Evolutionary conservation across 1,284 basidiomycete genomes (phyloP), one percentile per base, ranked within the genome.

Genomic region (Lentinula novae-zelandiae): DNA sequence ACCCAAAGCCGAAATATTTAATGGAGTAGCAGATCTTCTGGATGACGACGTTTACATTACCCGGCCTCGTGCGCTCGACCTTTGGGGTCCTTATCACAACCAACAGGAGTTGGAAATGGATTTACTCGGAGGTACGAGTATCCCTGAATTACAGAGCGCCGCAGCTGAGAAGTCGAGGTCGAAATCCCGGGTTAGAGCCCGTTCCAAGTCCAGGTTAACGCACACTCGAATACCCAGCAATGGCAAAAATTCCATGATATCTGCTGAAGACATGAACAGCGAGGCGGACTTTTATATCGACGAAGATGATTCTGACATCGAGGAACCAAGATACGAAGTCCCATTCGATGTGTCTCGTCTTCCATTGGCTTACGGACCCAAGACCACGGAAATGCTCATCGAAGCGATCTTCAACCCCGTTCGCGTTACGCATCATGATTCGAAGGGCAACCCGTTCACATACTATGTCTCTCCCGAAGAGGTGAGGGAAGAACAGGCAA

Each of bases 331-430:
- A n/a, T 57, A 54, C 36, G 66, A 62, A 7, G 65, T 68, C 33
- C 69, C 74, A 1, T 79, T 83, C 61, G 78, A 83, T 65, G 69
- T 82, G 10, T 72, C 79, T 53, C 73, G 75, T 15, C 75, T 88
- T 4, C 81, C 83, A 2, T 69, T 73, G 5, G 79, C 82, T 12
- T 78, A 80, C 63, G 84, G 85, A 0, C 77, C 84, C 2, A 79
- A 80, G 62, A 82, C 83, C 27, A 89, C 87, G 0, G 87, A 90
- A 68, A 77, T 78, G 53, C 78, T 92, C 53, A 91, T 92, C 65
- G 90, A 92, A 61, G 84, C 88, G 7, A 71, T 92, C 33, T 92
- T 92, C 70, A 92, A 92, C 66, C 89, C 89, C 3, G 76, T 80
- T 1, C 77, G 78, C 8, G 78, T 78, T 12, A 78, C 73, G 5